These are phyloP conservation scores for Phytophthora pluvialis DNA, from an alignment of 352 stramenopile genomes.

Conservation along the genomic window DNA sequence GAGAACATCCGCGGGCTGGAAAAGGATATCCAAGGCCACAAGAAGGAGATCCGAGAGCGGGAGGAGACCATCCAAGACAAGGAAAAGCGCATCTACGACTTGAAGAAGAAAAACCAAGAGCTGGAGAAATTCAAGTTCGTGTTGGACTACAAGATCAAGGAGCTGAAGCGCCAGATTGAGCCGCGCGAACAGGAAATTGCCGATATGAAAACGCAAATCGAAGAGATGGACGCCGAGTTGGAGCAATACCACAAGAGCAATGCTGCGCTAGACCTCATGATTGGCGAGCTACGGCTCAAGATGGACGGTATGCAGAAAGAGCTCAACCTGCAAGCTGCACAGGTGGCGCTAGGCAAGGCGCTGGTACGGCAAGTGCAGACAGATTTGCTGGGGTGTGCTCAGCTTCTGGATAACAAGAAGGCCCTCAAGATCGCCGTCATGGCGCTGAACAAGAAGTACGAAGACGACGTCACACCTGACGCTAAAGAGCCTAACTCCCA, in stretches of 20 bases:
- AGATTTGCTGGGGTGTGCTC: conserved; percentile 74
- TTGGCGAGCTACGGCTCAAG: conserved; percentile 93
- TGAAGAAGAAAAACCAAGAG: conserved; percentile 98
- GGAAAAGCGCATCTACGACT: conserved; percentile 96
- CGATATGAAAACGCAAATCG: conserved; percentile 95
- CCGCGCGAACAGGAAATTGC: conserved; percentile 94
- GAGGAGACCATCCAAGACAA: conserved; percentile 96
- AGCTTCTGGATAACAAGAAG: conserved; percentile 82
- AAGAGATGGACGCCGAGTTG: conserved; percentile 95
- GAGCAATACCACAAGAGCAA: conserved; percentile 97
- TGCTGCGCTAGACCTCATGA: conserved; percentile 93
- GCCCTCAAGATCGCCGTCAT: conserved; percentile 80
- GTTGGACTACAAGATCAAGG: conserved; percentile 97
- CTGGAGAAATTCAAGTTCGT: conserved; percentile 98
- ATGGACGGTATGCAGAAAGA: conserved; percentile 93
- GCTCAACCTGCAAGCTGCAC: conserved; percentile 67
- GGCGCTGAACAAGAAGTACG: conserved; percentile 88
- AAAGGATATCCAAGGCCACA: conserved; percentile 93
- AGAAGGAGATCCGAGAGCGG: conserved; percentile 93
- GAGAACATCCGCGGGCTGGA: conserved; percentile 93
- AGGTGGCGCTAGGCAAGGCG: conserved; percentile 68
- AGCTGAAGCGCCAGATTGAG: conserved; percentile 96
- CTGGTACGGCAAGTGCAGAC: conserved; percentile 82
- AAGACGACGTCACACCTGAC: conserved; percentile 70
- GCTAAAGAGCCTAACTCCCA: conserved; percentile 91